Base-by-base conservation (phyloP, 2,329 filamentous ascomycete species). In the Cladosporium austrohemisphaericum region DNA sequence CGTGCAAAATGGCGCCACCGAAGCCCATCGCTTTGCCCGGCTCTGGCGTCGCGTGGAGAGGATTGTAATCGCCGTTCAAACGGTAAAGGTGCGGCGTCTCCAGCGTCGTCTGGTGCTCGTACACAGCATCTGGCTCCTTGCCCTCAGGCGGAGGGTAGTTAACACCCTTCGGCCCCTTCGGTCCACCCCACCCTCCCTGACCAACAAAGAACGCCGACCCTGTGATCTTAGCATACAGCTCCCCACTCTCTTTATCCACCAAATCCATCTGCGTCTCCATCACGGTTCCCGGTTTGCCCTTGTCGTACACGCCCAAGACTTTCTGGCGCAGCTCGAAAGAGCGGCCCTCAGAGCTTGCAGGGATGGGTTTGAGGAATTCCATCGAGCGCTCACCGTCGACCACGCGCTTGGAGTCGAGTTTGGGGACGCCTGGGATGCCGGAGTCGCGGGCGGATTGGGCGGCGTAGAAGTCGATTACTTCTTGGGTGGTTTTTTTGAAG, bases 61-160 rank as follows among this genome's bases (percentile, higher is more conserved):
- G 91, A 74, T 95, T 95, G 72, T 95, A 95, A 73, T 95, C 91
- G 57, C 90, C 90, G 61, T 95, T 95, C 43, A 95, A 78, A 71
- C 79, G 80, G 70, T 93, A 93, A 49, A 93, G 74, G 55, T 86
- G 79, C 7, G 88, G 81, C 4, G 87, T 87, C 72, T 91, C 82
- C 46, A 73, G 64, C 20, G 74, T 86, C 4, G 86, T 89, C 69
- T 89, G 84, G 60, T 85, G 79, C 60, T 80, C 78, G 57, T 86
- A 79, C 5, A 82, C 78, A 35, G 75, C 79, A 69, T 94, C 88
- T 13, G 90, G 86, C 43, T 75, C 72, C 70, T 82, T 81, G 55
- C 77, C 84, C 65, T 84, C 73, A 6, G 89, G 89, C 5, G 88
- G 85, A 5, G 87, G 85, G 72, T 81, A 95, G 71, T 81, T 90